These are phyloP conservation scores for Penicillium sp. DNA, from an alignment of 2,329 filamentous ascomycete species.

Conservation along the genomic window DNA sequence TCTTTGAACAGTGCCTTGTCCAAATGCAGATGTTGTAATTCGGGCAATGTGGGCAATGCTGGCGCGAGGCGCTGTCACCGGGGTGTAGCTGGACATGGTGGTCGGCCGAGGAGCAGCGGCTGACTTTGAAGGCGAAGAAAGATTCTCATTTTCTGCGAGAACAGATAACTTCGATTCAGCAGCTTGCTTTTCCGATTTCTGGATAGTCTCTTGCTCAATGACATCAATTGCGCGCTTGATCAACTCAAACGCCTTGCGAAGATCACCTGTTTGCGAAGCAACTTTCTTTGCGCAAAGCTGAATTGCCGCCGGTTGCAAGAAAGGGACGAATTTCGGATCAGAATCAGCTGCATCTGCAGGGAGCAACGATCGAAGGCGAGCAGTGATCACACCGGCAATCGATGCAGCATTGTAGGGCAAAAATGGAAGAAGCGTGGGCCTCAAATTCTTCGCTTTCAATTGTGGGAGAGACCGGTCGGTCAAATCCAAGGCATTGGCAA, in stretches of 20 bases:
- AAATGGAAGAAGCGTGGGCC: conserved; percentile 86
- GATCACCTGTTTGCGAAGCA: conserved; percentile 86
- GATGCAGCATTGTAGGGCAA: conserved; percentile 87
- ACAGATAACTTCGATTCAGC: conserved; percentile 63
- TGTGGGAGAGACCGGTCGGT: conserved; percentile 94
- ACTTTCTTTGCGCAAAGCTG: conserved; percentile 94
- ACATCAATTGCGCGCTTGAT: conserved; percentile 86
- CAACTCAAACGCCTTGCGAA: conserved; percentile 94
- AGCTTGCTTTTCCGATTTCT: conserved; percentile 66
- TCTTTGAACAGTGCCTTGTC: conserved; percentile 81
- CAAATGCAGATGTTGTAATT: conserved; percentile 85
- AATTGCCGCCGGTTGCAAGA: conserved; percentile 90
- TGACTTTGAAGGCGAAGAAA: conserved; percentile 52
- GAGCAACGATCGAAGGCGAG: conserved; percentile 75
- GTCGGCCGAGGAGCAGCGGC: conserved; percentile 44
- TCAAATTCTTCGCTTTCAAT: conserved; percentile 88
- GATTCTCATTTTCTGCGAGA: conserved; percentile 78
- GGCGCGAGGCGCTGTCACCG: conserved; percentile 80
- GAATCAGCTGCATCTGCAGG: conserved; percentile 42
- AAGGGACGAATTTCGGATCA: conserved; percentile 69
- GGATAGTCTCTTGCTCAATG: conserved; percentile 79
- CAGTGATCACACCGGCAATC: conserved; percentile 82
- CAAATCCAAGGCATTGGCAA: conserved; percentile 92
- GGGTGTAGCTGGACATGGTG: conserved; percentile 58
- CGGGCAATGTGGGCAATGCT: conserved; percentile 89